Evolutionary conservation across 352 stramenopile species (phyloP).

Genomic region (Labyrinthula sp.): DNA sequence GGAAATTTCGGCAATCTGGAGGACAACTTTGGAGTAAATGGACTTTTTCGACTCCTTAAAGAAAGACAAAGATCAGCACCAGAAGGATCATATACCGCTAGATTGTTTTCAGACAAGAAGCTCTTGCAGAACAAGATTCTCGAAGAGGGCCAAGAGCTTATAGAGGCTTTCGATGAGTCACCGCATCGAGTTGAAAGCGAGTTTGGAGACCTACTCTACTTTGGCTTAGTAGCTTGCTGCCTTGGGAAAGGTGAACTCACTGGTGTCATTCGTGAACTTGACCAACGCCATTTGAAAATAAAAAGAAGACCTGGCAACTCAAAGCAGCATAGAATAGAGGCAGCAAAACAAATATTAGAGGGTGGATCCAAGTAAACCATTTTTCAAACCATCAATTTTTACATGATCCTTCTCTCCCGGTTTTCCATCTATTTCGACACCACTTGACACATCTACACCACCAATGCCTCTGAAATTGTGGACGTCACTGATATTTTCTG

Average conservation of each 20-base stretch:
- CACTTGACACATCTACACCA: slow-evolving; percentile 81
- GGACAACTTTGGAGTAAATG: no score
- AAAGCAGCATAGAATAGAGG: slow-evolving; percentile 57
- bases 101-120: slow-evolving; percentile 67
- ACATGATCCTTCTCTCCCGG: slow-evolving; percentile 51
- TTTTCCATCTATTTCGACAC: slow-evolving; percentile 67
- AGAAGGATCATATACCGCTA: slow-evolving; percentile 80
- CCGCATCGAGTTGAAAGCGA: slow-evolving; percentile 67
- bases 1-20: slow-evolving; percentile 64
- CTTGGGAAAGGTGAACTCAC: slow-evolving; percentile 67
- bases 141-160: slow-evolving; percentile 77
- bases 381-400: slow-evolving; percentile 40
- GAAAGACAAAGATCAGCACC: slow-evolving; percentile 59
- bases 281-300: slow-evolving; percentile 71
- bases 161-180: slow-evolving; percentile 44
- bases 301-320: slow-evolving; percentile 57
- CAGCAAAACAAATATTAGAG: slow-evolving; percentile 45
- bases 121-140: slow-evolving; percentile 83
- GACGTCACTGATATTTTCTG: slow-evolving; percentile 72
- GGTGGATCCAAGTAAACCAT: no score
- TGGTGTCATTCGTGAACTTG: slow-evolving; percentile 66
- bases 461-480: slow-evolving; percentile 53
- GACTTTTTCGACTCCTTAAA: slow-evolving; percentile 45
- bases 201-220: slow-evolving; percentile 83
- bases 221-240: slow-evolving; percentile 71